These are phyloP conservation scores for Tylopilus subfusipes DNA, from an alignment of 768 basidiomycete species.

Conservation along the genomic window DNA sequence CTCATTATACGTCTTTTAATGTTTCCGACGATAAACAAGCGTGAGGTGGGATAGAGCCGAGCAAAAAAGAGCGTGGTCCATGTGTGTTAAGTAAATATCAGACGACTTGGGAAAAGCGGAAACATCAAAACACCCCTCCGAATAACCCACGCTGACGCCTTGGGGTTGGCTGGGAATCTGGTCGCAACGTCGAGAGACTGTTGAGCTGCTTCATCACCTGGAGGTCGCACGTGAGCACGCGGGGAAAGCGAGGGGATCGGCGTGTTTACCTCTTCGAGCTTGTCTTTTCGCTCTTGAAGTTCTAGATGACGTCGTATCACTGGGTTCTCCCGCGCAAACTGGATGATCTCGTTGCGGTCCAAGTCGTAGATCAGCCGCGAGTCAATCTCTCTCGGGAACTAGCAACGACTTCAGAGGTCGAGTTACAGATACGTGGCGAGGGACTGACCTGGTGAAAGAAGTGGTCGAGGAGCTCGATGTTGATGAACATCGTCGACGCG, in stretches of 20 bases:
- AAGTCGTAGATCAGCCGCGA: constrained; percentile 89
- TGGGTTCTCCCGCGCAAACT: constrained; percentile 96
- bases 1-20: constrained; percentile 14
- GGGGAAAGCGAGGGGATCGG: neutral
- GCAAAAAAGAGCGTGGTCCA: constrained; percentile 9
- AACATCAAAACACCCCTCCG: constrained; percentile 64
- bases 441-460: constrained; percentile 91
- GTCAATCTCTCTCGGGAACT: constrained; percentile 99
- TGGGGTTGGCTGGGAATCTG: constrained; percentile 72
- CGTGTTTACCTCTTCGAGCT: constrained; percentile 80
- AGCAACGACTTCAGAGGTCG: neutral
- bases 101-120: neutral
- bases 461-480: constrained; percentile 95
- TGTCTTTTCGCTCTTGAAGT: constrained; percentile 94
- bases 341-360: constrained; percentile 83
- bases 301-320: constrained; percentile 83
- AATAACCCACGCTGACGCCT: constrained; percentile 78
- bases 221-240: constrained; percentile 1
- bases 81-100: neutral
- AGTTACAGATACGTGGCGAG: neutral
- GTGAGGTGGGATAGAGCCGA: neutral
- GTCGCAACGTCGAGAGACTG: constrained; percentile 81
- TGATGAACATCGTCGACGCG: constrained; percentile 97
- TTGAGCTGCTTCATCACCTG: constrained; percentile 96
- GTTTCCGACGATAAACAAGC: neutral